Evolutionary conservation across 2,329 filamentous ascomycete species (phyloP).

Genomic region (Neonectria hederae): DNA sequence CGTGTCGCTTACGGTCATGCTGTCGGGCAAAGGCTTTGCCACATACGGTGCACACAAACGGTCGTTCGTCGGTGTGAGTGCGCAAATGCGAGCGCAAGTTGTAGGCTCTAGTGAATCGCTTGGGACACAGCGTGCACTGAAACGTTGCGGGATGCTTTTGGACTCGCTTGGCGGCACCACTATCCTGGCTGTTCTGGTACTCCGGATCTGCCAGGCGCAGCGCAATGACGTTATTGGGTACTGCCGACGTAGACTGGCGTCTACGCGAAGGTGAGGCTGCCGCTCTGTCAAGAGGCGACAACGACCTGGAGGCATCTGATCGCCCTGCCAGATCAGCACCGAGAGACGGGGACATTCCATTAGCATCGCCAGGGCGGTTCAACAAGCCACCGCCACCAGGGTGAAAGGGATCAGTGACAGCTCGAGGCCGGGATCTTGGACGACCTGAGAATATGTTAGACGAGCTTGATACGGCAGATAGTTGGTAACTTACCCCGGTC

Average conservation of each 20-base stretch:
- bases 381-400: slow-evolving; percentile 53
- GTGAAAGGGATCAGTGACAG: slow-evolving; percentile 69
- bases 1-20: slow-evolving; percentile 96
- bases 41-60: slow-evolving; percentile 96
- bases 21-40: slow-evolving; percentile 97
- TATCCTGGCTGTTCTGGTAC: slow-evolving; percentile 72
- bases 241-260: slow-evolving; percentile 71
- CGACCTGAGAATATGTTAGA: slow-evolving; percentile 52
- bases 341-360: slow-evolving; percentile 61
- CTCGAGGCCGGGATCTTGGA: slow-evolving; percentile 60
- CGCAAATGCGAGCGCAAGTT: slow-evolving; percentile 94
- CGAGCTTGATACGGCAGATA: slow-evolving; percentile 10
- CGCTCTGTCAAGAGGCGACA: slow-evolving; percentile 68
- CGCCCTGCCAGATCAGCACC: slow-evolving; percentile 56
- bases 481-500: slow-evolving; percentile 65
- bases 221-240: slow-evolving; percentile 76
- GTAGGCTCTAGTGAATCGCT: slow-evolving; percentile 95
- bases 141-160: slow-evolving; percentile 99
- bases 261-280: slow-evolving; percentile 50
- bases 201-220: slow-evolving; percentile 89
- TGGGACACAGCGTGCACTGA: slow-evolving; percentile 92
- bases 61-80: slow-evolving; percentile 96
- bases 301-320: slow-evolving; percentile 62
- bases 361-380: slow-evolving; percentile 52
- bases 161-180: slow-evolving; percentile 77